Base-by-base conservation (phyloP, 371 early-diverging fungal genomes). In the Mortierella sp. region DNA sequence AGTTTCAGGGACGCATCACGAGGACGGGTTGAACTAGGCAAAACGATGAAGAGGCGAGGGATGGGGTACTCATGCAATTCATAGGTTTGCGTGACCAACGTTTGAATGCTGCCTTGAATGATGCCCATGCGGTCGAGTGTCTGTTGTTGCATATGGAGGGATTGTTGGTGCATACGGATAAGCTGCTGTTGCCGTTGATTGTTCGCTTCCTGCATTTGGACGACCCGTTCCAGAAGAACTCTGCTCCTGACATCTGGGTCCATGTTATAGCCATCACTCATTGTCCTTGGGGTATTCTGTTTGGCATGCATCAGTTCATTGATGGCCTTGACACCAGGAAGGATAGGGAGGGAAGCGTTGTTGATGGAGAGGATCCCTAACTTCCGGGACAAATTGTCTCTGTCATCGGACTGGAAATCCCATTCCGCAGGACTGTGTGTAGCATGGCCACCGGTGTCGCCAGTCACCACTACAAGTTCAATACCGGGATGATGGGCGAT, bases 31-130 rank as follows among this genome's bases (percentile, higher is more conserved):
- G 42, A 10, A 6, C 8, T 23, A 0, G 66, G 66, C 0, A 65
- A 47, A 10, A 65, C 30, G 16, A 58, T 46, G 13, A 65, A 65
- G 13, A 65, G 66, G 10, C 58, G 50, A 18, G 65, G 65, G 24
- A 51, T 57, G 8, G 58, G 57, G 28, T 58, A 64, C 46, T 58
- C 58, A 28, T 65, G 58, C 14, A 65, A 21, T 7, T 58, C 66
- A 21, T 58, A 58, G 34, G 41, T 58, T 19, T 58, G 58, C 31
- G 43, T 28, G 9, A 58, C 26, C 19, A 58, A 49, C 3, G 66
- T 43, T 8, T 53, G 50, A 6, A 57, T 42, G 18, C 56, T 28
- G 28, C 24, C 41, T 39, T 64, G 57, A 31, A 64, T 46, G 12
- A 43, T 23, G 1, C 42, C 56, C 16, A 56, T 13, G 27, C 52